These are phyloP conservation scores for Phalaenopsis aphrodite DNA, from an alignment of 106 monocot genomes.

Conservation along the genomic window DNA sequence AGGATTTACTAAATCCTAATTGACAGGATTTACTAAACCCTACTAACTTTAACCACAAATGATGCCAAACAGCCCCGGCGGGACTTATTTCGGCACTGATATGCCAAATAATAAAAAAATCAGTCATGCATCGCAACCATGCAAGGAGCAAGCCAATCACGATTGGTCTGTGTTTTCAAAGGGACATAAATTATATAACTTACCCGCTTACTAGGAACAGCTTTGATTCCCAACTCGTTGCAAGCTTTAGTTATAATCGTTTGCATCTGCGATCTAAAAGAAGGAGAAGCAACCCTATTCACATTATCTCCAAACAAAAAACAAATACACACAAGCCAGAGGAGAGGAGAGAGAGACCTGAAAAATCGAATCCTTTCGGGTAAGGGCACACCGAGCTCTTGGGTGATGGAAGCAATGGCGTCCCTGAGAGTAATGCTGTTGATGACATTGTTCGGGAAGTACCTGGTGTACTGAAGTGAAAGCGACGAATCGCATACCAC, in stretches of 20 bases:
- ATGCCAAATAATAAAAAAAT: too few relatives aligned
- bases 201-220: constrained; percentile 83
- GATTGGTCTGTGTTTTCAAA: too few relatives aligned
- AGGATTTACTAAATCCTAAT: too few relatives aligned
- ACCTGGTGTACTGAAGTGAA: constrained; percentile 85
- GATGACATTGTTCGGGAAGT: constrained; percentile 92
- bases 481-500: constrained; percentile 80
- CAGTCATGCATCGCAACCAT: too few relatives aligned
- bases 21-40: too few relatives aligned
- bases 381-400: constrained; percentile 48
- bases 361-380: constrained; percentile 89
- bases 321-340: background rate
- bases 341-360: constrained; percentile 25
- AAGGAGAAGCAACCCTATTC: background rate
- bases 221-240: constrained; percentile 76
- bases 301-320: background rate
- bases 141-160: too few relatives aligned
- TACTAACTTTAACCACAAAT: too few relatives aligned
- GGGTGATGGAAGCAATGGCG: constrained; percentile 52
- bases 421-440: constrained; percentile 90
- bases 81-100: too few relatives aligned
- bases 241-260: constrained; percentile 89
- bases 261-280: constrained; percentile 90
- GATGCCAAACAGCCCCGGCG: too few relatives aligned
- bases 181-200: background rate